These are phyloP conservation scores for Xylaria intraflava DNA, from an alignment of 495 filamentous ascomycete species.

Conservation along the genomic window DNA sequence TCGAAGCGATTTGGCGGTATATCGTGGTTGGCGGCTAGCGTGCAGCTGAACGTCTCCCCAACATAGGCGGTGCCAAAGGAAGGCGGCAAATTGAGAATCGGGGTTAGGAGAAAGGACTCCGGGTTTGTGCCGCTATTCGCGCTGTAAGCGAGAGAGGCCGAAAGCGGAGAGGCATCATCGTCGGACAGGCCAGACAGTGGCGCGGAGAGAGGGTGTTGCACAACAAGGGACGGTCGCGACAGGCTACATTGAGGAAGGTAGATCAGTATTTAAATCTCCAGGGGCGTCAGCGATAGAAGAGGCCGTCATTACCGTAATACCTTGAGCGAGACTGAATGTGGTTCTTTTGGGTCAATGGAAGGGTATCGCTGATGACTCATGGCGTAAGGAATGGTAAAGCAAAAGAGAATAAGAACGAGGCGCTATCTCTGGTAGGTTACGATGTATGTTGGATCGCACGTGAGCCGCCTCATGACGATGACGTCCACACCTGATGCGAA, in stretches of 20 bases:
- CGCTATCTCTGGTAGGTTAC: not conserved
- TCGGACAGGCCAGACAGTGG: constrained; percentile 20
- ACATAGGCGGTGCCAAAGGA: constrained; percentile 93
- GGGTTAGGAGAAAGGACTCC: constrained; percentile 41
- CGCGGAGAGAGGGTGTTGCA: constrained; percentile 39
- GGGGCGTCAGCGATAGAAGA: not conserved
- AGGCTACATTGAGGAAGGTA: constrained; percentile 27
- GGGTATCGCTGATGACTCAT: constrained; percentile 49
- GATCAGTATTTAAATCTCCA: constrained; percentile 12
- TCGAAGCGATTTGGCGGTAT: constrained; percentile 30
- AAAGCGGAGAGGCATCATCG: constrained; percentile 19
- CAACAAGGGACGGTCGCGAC: constrained; percentile 48
- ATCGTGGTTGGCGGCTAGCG: constrained; percentile 91
- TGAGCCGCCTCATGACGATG: constrained; percentile 11
- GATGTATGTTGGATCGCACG: not conserved
- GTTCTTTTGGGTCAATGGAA: constrained; percentile 61
- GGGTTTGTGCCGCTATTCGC: constrained; percentile 33
- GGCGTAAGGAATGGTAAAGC: constrained; percentile 1
- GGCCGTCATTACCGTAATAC: constrained; percentile 51
- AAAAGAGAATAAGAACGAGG: not conserved
- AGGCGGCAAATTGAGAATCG: constrained; percentile 78
- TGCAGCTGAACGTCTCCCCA: constrained; percentile 90
- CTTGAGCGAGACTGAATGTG: constrained; percentile 82
- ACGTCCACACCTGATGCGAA: not conserved
- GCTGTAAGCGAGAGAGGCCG: constrained; percentile 42